Conservation (phyloP, 805 yeast species). For the Candida nanaspora region DNA sequence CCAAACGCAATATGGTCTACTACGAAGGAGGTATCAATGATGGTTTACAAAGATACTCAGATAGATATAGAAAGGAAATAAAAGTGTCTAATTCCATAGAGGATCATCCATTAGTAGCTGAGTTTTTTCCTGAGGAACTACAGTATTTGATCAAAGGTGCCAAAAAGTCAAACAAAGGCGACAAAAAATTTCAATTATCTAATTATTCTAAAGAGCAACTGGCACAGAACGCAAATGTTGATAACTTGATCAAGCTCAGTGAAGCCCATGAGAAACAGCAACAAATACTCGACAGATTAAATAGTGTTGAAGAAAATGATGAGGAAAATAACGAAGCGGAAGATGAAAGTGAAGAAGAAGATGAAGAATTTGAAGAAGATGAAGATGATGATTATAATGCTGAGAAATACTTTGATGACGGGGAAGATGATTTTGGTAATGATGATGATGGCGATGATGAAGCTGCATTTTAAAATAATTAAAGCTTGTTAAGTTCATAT, state of each 20-base stretch:
- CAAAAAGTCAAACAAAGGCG: constrained; percentile 31
- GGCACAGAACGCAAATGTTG: constrained; percentile 17
- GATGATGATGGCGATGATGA: constrained; percentile 61
- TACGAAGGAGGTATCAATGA: constrained; percentile 45
- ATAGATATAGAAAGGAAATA: constrained; percentile 64
- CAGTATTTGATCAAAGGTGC: constrained; percentile 61
- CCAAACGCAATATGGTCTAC: constrained; percentile 19
- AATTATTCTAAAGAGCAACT: constrained; percentile 32
- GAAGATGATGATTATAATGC: constrained; percentile 79
- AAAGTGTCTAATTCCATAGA: constrained; percentile 64
- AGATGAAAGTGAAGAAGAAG: constrained; percentile 49
- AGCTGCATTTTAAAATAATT: constrained; percentile 48
- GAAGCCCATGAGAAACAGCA: constrained; percentile 22
- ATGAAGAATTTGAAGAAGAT: constrained; percentile 65
- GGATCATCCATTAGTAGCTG: constrained; percentile 65
- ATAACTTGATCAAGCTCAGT: constrained; percentile 16
- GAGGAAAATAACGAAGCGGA: constrained; percentile 33
- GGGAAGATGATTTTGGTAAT: constrained; percentile 51
- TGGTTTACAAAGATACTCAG: constrained; percentile 78
- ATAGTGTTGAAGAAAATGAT: constrained; percentile 31
- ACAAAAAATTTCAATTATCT: constrained; percentile 39
- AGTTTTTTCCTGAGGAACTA: constrained; percentile 73
- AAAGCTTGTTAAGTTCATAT: too few relatives aligned
- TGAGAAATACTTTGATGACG: constrained; percentile 69
- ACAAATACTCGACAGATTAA: constrained; percentile 24